Base-by-base conservation (phyloP, 2,329 filamentous ascomycete species). In the Colletotrichum karsti region DNA sequence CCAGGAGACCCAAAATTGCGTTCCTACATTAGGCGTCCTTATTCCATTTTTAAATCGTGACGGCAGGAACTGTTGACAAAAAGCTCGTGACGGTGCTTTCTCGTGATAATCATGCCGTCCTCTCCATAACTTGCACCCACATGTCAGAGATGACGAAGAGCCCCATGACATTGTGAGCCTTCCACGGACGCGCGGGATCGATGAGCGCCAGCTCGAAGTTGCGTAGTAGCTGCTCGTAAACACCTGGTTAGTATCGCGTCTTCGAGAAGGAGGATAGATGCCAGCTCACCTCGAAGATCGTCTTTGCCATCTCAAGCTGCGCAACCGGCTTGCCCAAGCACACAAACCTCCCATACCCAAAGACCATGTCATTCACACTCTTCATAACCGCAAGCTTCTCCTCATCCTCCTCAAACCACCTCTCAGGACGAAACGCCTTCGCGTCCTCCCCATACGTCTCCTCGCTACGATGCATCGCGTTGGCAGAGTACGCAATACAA, bases 401-500 rank as follows among this genome's bases (percentile, higher is more conserved):
- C 81, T 80, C 69, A 82, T 79, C 75, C 87, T 73, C 61, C 33
- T 75, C 73, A 10, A 81, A 70, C 80, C 88, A 90, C n/a, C 89
- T 76, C 73, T 91, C 88, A 0, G 89, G 89, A 4, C 85, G 76
- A 72, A 86, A 92, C 0, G 73, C 73, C 48, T 90, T 84, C 0
- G 85, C 82, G 68, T 91, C 86, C 0, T 80, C 73, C 0, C 88
- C 89, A 63, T 90, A 91, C 8, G 90, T 75, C 42, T 86, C 82
- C 3, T 81, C 79, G 8, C 86, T 80, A 0, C 86, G 83, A 71
- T 91, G 88, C n/a, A 92, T 77, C 0, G 90, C 87, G 84, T 86
- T 90, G 0, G 88, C 82, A 68, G 85, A 89, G 75, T 85, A 88
- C 7, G 88, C 88, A 2, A 90, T 83, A 62, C 88, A 86, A 1